A percentile compares a stretch with the other conserved stretches of the same genome.
phyloP scores from a whole-genome alignment of 2,329 filamentous ascomycete species.

The Xylogone sp. region DNA sequence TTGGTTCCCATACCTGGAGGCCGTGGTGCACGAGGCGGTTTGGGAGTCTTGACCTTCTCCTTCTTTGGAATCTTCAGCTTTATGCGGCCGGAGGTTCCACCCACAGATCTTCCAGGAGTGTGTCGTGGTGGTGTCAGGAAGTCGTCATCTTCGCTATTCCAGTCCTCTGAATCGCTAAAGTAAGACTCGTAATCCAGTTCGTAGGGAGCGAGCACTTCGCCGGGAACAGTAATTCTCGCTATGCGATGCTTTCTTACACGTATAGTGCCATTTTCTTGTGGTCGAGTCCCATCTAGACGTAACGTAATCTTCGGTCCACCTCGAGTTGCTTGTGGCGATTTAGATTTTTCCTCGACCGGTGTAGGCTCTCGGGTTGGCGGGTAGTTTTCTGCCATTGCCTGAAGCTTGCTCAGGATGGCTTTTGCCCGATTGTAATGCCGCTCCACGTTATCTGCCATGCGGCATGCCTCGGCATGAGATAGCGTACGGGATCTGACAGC shows the following conservation, averaged over 20 bases:
- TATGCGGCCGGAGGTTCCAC: slow-evolving; percentile 15
- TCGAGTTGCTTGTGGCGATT: slow-evolving; percentile 50
- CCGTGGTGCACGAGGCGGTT: slow-evolving; percentile 21
- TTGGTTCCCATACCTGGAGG: slow-evolving; percentile 28
- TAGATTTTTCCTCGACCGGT: slow-evolving; percentile 37
- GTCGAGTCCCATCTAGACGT: slow-evolving; percentile 39
- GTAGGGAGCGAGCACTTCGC: slow-evolving; percentile 62
- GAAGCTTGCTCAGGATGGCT: slow-evolving; percentile 54
- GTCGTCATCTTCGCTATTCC: slow-evolving; percentile 30
- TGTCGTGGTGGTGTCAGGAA: slow-evolving; percentile 17
- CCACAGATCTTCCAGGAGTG: slow-evolving; percentile 16
- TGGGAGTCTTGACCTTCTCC: slow-evolving; percentile 15
- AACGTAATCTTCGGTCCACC: slow-evolving; percentile 41
- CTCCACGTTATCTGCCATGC: slow-evolving; percentile 60
- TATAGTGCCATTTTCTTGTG: slow-evolving; percentile 24
- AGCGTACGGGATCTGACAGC: slow-evolving; percentile 54
- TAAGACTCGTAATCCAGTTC: slow-evolving; percentile 60
- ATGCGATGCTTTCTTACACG: slow-evolving; percentile 30
- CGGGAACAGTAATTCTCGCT: slow-evolving; percentile 61
- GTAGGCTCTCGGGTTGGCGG: slow-evolving; percentile 47
- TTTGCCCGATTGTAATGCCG: slow-evolving; percentile 59
- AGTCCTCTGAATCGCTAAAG: slow-evolving; percentile 28
- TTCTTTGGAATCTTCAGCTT: slow-evolving; percentile 24
- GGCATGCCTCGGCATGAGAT: slow-evolving; percentile 57
- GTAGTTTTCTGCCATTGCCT: slow-evolving; percentile 57